Conservation (phyloP, 2,329 filamentous ascomycete genomes). For the Fusarium tupiense region DNA sequence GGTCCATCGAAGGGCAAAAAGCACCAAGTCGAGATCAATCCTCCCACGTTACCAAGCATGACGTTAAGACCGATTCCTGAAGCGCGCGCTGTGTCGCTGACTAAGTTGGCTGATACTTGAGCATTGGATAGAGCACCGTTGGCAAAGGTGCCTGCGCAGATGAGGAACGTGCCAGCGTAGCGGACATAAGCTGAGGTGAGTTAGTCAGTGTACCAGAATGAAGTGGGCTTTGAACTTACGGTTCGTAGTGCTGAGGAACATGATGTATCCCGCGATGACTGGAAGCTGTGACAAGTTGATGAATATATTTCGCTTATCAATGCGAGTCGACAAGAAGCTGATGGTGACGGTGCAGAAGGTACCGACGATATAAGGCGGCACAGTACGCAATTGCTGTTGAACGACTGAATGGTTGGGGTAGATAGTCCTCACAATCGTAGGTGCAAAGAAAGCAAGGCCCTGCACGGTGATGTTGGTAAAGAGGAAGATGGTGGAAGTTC, state of each 20-base stretch:
- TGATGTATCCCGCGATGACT: conserved; percentile 70
- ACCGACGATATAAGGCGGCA: conserved; percentile 61
- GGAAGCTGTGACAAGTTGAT: conserved; percentile 64
- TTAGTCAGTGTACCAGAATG: neutral
- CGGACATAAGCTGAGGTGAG: conserved; percentile 50
- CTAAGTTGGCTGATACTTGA: conserved; percentile 23
- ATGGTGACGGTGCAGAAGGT: conserved; percentile 59
- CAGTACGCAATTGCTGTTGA: conserved; percentile 63
- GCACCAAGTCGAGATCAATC: conserved; percentile 71
- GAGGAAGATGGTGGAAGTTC: conserved; percentile 65
- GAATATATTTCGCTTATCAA: conserved; percentile 65
- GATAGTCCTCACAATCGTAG: conserved; percentile 71
- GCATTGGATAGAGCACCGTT: conserved; percentile 56
- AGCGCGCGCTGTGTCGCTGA: conserved; percentile 29
- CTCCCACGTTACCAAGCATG: conserved; percentile 60
- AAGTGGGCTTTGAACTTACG: neutral
- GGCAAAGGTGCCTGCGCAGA: conserved; percentile 23
- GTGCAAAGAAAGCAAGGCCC: conserved; percentile 71
- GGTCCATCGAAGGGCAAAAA: conserved; percentile 71
- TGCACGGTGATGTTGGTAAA: conserved; percentile 74
- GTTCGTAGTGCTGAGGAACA: conserved; percentile 65
- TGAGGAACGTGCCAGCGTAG: conserved; percentile 70
- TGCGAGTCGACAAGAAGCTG: conserved; percentile 50
- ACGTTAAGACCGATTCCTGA: conserved; percentile 36
- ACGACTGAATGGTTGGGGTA: conserved; percentile 65